Percentiles rank a stretch among this genome's conserved stretches.
These are phyloP conservation scores for Lipomyces kockii DNA, from an alignment of 805 yeast species.

Conservation along the genomic window DNA sequence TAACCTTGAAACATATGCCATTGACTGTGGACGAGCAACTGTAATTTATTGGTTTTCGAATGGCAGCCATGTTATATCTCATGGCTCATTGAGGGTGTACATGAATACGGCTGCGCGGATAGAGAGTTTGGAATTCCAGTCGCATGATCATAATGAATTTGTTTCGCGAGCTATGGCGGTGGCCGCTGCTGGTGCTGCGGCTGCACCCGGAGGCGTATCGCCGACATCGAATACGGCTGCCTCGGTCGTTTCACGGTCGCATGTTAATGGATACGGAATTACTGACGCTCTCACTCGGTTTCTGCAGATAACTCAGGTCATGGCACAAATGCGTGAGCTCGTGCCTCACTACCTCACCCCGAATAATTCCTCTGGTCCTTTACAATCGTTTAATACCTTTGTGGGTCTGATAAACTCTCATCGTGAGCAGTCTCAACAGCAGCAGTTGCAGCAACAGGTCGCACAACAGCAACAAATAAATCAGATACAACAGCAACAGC, in stretches of 20 bases:
- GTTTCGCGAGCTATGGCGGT: conserved; percentile 30
- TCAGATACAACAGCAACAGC: conserved; percentile 33
- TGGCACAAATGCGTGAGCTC: conserved; percentile 70
- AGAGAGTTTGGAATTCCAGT: conserved; percentile 71
- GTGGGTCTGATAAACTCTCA: conserved; percentile 44
- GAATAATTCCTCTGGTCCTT: conserved; percentile 38
- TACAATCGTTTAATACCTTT: conserved; percentile 41
- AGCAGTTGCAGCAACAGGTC: conserved; percentile 29
- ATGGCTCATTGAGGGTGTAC: conserved; percentile 64
- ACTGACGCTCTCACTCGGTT: conserved; percentile 69
- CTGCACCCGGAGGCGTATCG: conserved; percentile 8
- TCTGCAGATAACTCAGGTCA: conserved; percentile 76
- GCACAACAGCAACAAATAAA: conserved; percentile 31
- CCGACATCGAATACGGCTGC: conserved; percentile 11
- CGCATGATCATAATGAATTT: conserved; percentile 54
- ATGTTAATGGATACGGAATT: conserved; percentile 62
- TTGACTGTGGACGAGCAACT: conserved; percentile 58
- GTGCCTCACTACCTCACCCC: conserved; percentile 57
- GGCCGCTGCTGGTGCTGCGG: conserved; percentile 11
- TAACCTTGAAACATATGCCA: conserved; percentile 57
- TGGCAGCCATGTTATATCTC: conserved; percentile 68
- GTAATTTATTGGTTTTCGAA: conserved; percentile 62
- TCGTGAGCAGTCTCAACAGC: conserved; percentile 37
- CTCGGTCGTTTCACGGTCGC: conserved; percentile 13
- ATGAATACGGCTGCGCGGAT: conserved; percentile 66